These are phyloP conservation scores for Taxawa tesnikishii DNA, from an alignment of 2,329 filamentous ascomycete species.

Conservation along the genomic window DNA sequence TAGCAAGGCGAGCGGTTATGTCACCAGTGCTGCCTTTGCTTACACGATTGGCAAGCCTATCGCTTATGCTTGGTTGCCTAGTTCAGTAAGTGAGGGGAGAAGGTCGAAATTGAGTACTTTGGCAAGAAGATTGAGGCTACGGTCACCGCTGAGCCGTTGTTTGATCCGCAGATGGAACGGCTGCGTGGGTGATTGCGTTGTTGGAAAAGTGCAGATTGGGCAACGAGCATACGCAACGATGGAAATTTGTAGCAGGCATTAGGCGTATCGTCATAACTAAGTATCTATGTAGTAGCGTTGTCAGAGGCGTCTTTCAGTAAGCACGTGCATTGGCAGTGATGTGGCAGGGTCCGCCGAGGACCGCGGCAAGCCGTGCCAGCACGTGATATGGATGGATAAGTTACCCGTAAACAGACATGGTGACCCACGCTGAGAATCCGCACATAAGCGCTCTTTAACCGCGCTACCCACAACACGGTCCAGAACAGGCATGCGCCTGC, in stretches of 20 bases:
- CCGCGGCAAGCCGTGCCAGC: background rate
- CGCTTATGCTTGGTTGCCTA: conserved; percentile 47
- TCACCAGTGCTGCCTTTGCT: conserved; percentile 49
- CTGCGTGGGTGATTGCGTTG: conserved; percentile 4
- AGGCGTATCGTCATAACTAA: conserved; percentile 4
- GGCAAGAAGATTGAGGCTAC: conserved; percentile 42
- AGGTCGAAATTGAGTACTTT: conserved; percentile 52
- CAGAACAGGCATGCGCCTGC: too few species aligned
- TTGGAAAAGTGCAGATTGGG: too few species aligned
- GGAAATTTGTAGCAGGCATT: too few species aligned
- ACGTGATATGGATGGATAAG: conserved; percentile 4
- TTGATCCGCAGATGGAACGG: conserved; percentile 5
- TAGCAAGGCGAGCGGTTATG: conserved; percentile 39
- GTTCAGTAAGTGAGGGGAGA: conserved; percentile 32
- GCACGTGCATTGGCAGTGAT: background rate
- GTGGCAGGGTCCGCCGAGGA: conserved; percentile 1
- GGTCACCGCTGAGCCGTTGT: conserved; percentile 38
- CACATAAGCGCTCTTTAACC: background rate
- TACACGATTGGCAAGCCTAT: conserved; percentile 47
- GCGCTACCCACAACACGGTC: too few species aligned
- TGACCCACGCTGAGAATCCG: conserved; percentile 3
- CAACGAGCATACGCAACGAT: too few species aligned
- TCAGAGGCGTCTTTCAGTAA: too few species aligned
- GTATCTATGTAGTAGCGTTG: conserved; percentile 2
- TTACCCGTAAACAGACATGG: conserved; percentile 4